Percentiles rank a stretch among this genome's conserved stretches.
These are phyloP conservation scores for Rhynchospora tenuis DNA, from an alignment of 176 grass and related monocot species.

Conservation along the genomic window DNA sequence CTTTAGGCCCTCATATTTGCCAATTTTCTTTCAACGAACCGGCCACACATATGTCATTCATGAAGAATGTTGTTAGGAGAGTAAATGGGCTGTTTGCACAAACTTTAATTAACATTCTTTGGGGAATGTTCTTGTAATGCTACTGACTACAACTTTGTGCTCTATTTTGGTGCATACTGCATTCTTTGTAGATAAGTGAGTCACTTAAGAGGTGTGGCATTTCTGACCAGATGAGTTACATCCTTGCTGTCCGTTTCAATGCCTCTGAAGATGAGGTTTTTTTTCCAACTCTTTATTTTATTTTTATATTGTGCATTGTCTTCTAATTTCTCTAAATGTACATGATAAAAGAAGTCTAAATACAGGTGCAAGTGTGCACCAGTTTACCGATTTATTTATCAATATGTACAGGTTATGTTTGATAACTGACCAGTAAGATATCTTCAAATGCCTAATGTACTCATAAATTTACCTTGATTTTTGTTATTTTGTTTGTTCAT, in stretches of 20 bases:
- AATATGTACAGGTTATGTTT: too few species aligned
- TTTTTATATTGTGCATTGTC: not conserved
- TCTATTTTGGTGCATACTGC: not conserved
- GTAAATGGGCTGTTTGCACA: not conserved
- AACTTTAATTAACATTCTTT: not conserved
- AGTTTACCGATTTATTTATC: not conserved
- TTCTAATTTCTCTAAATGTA: not conserved
- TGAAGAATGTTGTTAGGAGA: not conserved
- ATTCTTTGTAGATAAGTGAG: constrained; percentile 53
- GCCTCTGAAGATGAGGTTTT: constrained; percentile 74
- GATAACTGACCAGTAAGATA: not conserved
- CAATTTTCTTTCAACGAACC: too few species aligned
- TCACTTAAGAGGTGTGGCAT: constrained; percentile 85
- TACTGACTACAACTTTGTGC: not conserved
- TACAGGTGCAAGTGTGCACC: not conserved
- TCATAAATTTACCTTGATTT: not conserved
- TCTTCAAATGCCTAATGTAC: not conserved
- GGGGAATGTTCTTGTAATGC: not conserved
- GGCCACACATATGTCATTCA: not conserved
- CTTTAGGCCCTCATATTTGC: not conserved
- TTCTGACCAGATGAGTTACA: constrained; percentile 60
- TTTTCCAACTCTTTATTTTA: not conserved
- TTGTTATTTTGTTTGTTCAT: not conserved
- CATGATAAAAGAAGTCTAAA: not conserved
- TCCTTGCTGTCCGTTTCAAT: constrained; percentile 84